phyloP scores from a whole-genome alignment of 805 yeast species.

The Schwanniomyces yamadae region DNA sequence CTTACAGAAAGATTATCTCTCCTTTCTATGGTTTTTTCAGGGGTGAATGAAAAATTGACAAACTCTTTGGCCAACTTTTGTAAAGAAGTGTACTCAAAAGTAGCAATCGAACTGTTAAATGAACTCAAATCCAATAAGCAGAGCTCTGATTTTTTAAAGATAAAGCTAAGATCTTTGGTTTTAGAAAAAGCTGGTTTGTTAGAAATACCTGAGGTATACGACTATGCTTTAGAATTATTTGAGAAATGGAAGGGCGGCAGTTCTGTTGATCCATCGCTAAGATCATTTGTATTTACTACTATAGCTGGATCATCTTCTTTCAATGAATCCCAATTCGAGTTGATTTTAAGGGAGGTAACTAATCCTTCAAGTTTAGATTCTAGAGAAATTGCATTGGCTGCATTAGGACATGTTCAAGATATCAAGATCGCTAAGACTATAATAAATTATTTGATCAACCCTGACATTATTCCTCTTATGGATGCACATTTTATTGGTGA shows the following conservation, averaged over 20 bases:
- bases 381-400: constrained; percentile 54
- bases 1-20: constrained; percentile 40
- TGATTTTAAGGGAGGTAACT: constrained; percentile 46
- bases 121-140: constrained; percentile 19
- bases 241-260: constrained; percentile 20
- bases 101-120: constrained; percentile 24
- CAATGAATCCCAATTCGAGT: constrained; percentile 33
- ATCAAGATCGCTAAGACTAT: constrained; percentile 36
- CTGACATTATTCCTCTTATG: constrained; percentile 52
- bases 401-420: constrained; percentile 49
- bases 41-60: constrained; percentile 18
- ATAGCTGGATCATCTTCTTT: constrained; percentile 37
- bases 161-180: constrained; percentile 37
- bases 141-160: constrained; percentile 24
- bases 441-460: constrained; percentile 40
- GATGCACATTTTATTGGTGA: constrained; percentile 54
- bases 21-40: constrained; percentile 37
- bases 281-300: constrained; percentile 42
- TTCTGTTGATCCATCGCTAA: constrained; percentile 44
- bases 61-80: constrained; percentile 31
- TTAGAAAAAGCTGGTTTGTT: constrained; percentile 41
- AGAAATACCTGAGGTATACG: constrained; percentile 37
- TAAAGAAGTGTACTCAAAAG: constrained; percentile 27
- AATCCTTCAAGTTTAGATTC: constrained; percentile 56
- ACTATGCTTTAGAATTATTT: constrained; percentile 31